A percentile compares a stretch with the other conserved stretches of the same genome.
Evolutionary conservation across 805 yeast genomes (phyloP).

Genomic region (Limtongia smithiae): DNA sequence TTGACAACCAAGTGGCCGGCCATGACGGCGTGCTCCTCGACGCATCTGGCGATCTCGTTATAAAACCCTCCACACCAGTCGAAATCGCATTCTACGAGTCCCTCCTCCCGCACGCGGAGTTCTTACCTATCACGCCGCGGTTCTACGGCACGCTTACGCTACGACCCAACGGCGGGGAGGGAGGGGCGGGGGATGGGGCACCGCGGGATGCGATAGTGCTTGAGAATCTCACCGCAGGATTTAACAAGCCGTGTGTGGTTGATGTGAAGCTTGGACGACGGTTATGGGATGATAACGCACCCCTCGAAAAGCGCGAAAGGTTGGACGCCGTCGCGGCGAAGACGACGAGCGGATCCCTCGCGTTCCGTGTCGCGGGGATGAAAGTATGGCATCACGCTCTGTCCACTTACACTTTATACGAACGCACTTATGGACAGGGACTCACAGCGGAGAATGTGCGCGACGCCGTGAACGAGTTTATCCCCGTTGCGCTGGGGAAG

Average conservation of each 20-base stretch:
- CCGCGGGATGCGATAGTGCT: slow-evolving; percentile 50
- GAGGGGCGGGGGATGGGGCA: slow-evolving; percentile 25
- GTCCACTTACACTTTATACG: slow-evolving; percentile 45
- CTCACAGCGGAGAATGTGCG: slow-evolving; percentile 45
- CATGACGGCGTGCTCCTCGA: slow-evolving; percentile 75
- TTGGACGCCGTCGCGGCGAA: slow-evolving; percentile 57
- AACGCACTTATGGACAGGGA: slow-evolving; percentile 69
- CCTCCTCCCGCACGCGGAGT: slow-evolving; percentile 31
- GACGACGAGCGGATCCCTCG: slow-evolving; percentile 79
- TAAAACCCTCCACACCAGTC: slow-evolving; percentile 60
- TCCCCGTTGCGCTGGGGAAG: slow-evolving; percentile 35
- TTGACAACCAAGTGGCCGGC: slow-evolving; percentile 72
- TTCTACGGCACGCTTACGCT: slow-evolving; percentile 57
- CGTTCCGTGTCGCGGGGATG: slow-evolving; percentile 87
- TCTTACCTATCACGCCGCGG: slow-evolving; percentile 47
- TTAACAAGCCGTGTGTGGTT: slow-evolving; percentile 61
- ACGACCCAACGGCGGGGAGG: slow-evolving; percentile 32
- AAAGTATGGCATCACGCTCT: slow-evolving; percentile 42
- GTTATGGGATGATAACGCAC: slow-evolving; percentile 58
- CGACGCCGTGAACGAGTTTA: slow-evolving; percentile 46
- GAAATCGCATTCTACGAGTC: slow-evolving; percentile 74
- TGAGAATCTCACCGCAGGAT: slow-evolving; percentile 65
- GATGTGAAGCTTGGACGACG: slow-evolving; percentile 80
- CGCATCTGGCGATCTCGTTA: slow-evolving; percentile 61
- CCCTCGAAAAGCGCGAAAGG: slow-evolving; percentile 58